phyloP scores from a whole-genome alignment of 2,329 filamentous ascomycete species.

The Pseudogymnoascus verrucosus region DNA sequence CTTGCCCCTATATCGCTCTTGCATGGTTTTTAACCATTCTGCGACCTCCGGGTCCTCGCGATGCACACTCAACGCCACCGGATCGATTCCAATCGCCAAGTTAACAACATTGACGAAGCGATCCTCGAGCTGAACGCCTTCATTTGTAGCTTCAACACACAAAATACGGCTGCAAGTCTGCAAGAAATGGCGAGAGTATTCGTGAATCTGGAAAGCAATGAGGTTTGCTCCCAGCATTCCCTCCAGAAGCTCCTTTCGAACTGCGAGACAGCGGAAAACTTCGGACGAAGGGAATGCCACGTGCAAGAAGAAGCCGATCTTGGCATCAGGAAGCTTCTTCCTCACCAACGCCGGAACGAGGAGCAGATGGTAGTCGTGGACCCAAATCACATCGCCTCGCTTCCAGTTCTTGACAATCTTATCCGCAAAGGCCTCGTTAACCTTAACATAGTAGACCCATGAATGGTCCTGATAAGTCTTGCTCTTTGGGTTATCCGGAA shows the following conservation, averaged over 20 bases:
- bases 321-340: slow-evolving; percentile 81
- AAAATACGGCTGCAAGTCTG: slow-evolving; percentile 91
- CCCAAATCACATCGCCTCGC: slow-evolving; percentile 84
- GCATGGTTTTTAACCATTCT: slow-evolving; percentile 71
- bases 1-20: slow-evolving; percentile 80
- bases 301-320: slow-evolving; percentile 94
- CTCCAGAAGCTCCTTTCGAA: slow-evolving; percentile 77
- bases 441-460: slow-evolving; percentile 86
- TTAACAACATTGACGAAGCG: slow-evolving; percentile 85
- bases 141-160: slow-evolving; percentile 78
- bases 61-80: slow-evolving; percentile 62
- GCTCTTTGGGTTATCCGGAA: slow-evolving; percentile 95
- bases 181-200: slow-evolving; percentile 89
- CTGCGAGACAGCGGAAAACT: slow-evolving; percentile 85
- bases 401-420: slow-evolving; percentile 89
- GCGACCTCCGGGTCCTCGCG: slow-evolving; percentile 65
- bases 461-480: slow-evolving; percentile 97
- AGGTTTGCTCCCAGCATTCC: slow-evolving; percentile 91
- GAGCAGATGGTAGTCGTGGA: slow-evolving; percentile 91
- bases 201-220: slow-evolving; percentile 86
- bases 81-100: slow-evolving; percentile 86
- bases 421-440: slow-evolving; percentile 91
- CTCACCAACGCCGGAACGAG: slow-evolving; percentile 85
- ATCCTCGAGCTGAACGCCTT: slow-evolving; percentile 85
- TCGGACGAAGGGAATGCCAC: slow-evolving; percentile 94